A percentile compares a stretch with the other conserved stretches of the same genome.
Evolutionary conservation across 495 filamentous ascomycete genomes (phyloP).

Genomic region (Lindgomyces ingoldianus): DNA sequence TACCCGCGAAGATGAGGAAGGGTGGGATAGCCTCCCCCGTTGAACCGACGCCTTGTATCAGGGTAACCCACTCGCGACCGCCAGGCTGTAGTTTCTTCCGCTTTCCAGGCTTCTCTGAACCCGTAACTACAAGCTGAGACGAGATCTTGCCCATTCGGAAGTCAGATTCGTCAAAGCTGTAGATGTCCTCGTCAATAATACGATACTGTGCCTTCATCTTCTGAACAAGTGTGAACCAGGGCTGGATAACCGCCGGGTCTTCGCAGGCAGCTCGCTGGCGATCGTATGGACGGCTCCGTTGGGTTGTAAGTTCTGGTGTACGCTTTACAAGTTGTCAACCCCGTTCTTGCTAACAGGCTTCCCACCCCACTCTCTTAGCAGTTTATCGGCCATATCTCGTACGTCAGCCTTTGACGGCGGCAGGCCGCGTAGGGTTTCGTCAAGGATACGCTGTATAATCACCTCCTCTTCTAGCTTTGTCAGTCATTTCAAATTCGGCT

Average conservation of each 20-base stretch:
- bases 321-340: slow-evolving; percentile 44
- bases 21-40: slow-evolving; percentile 19
- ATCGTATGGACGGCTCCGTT: slow-evolving; percentile 41
- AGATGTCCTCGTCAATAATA: slow-evolving; percentile 48
- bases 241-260: slow-evolving; percentile 43
- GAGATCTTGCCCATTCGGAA: slow-evolving; percentile 46
- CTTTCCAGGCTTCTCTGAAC: slow-evolving; percentile 30
- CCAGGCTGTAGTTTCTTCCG: slow-evolving; percentile 41
- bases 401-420: slow-evolving; percentile 4
- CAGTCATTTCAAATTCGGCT: slow-evolving; percentile 39
- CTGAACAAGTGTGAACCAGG: slow-evolving; percentile 45
- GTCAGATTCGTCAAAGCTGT: slow-evolving; percentile 53
- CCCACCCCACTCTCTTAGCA: slow-evolving; percentile 34
- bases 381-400: slow-evolving; percentile 48
- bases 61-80: slow-evolving; percentile 48
- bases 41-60: slow-evolving; percentile 42
- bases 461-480: slow-evolving; percentile 40
- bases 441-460: slow-evolving; percentile 46
- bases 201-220: slow-evolving; percentile 44
- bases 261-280: slow-evolving; percentile 45
- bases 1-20: slow-evolving; percentile 39
- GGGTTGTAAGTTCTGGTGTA: slow-evolving; percentile 39
- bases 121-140: slow-evolving; percentile 19
- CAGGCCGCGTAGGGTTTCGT: slow-evolving; percentile 43
- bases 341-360: slow-evolving; percentile 38